phyloP scores from a whole-genome alignment of 2,329 filamentous ascomycete species.

The Penicillium griseofulvum region DNA sequence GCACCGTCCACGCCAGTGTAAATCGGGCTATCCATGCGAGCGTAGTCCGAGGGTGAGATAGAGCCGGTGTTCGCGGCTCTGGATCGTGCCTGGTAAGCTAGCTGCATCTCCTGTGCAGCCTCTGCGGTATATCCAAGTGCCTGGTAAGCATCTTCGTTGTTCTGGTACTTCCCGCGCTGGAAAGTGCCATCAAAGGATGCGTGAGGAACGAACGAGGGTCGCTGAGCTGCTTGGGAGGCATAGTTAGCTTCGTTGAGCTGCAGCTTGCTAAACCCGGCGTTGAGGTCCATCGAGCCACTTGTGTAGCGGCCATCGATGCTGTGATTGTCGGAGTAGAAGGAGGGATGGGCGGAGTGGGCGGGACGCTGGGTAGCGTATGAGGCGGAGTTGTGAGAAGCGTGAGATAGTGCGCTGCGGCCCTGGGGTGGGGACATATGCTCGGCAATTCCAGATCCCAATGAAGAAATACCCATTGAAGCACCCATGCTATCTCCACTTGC shows the following conservation, averaged over 20 bases:
- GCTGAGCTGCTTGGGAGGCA: constrained; percentile 31
- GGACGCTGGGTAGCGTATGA: constrained; percentile 35
- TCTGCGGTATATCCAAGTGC: constrained; percentile 28
- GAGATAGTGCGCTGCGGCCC: constrained; percentile 29
- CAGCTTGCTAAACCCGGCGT: constrained; percentile 33
- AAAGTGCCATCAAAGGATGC: constrained; percentile 48
- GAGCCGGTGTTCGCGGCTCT: constrained; percentile 47
- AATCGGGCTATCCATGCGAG: constrained; percentile 46
- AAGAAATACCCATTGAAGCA: constrained; percentile 28
- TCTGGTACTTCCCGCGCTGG: constrained; percentile 45
- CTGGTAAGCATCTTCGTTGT: constrained; percentile 32
- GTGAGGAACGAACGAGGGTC: constrained; percentile 31
- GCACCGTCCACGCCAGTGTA: constrained; percentile 49
- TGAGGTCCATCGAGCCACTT: constrained; percentile 31
- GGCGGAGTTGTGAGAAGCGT: constrained; percentile 36
- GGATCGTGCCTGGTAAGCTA: constrained; percentile 40
- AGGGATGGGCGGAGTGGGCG: constrained; percentile 37
- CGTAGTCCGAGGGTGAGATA: constrained; percentile 47
- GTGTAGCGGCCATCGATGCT: constrained; percentile 32
- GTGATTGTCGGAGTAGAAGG: constrained; percentile 41
- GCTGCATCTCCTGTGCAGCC: constrained; percentile 29
- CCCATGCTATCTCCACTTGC: constrained; percentile 31
- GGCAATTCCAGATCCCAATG: constrained; percentile 29
- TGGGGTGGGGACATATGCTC: constrained; percentile 30
- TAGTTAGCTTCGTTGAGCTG: constrained; percentile 37